phyloP scores from a whole-genome alignment of 2,329 filamentous ascomycete species.

The Alternaria burnsii region DNA sequence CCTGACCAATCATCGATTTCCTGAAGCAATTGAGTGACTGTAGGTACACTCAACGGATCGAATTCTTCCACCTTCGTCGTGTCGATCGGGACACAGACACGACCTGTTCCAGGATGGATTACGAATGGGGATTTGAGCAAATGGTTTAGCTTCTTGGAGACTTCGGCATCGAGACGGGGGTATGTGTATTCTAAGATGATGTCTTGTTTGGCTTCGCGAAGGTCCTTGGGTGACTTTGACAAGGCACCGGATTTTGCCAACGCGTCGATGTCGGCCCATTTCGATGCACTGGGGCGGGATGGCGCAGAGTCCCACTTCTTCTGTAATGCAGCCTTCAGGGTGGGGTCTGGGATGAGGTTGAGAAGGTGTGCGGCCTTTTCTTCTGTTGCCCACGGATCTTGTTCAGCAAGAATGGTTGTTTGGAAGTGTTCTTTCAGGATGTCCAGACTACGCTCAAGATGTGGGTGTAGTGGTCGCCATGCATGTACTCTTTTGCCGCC shows the following conservation, averaged over 20 bases:
- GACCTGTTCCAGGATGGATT: conserved; percentile 90
- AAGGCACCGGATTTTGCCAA: conserved; percentile 79
- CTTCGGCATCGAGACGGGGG: conserved; percentile 93
- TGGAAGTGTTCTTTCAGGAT: conserved; percentile 87
- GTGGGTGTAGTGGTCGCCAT: conserved; percentile 86
- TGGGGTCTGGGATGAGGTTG: conserved; percentile 81
- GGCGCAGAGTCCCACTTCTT: conserved; percentile 92
- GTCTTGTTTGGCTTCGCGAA: conserved; percentile 92
- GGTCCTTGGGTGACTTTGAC: conserved; percentile 74
- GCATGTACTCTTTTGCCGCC: conserved; percentile 87
- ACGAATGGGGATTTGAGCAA: conserved; percentile 97
- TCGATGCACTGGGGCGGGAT: conserved; percentile 75
- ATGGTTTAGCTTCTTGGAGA: conserved; percentile 98
- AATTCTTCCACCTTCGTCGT: conserved; percentile 77
- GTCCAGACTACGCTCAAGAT: conserved; percentile 84
- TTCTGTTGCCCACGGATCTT: conserved; percentile 79
- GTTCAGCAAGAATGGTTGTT: conserved; percentile 78
- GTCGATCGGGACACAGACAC: conserved; percentile 96
- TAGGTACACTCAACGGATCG: conserved; percentile 88
- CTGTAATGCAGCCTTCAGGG: conserved; percentile 78
- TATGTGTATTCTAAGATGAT: conserved; percentile 98
- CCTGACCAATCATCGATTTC: conserved; percentile 86
- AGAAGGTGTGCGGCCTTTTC: conserved; percentile 81
- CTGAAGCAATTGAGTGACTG: conserved; percentile 78
- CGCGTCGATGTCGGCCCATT: conserved; percentile 94